Base-by-base conservation (phyloP, 2,329 filamentous ascomycete species). In the Seiridium cupressi region DNA sequence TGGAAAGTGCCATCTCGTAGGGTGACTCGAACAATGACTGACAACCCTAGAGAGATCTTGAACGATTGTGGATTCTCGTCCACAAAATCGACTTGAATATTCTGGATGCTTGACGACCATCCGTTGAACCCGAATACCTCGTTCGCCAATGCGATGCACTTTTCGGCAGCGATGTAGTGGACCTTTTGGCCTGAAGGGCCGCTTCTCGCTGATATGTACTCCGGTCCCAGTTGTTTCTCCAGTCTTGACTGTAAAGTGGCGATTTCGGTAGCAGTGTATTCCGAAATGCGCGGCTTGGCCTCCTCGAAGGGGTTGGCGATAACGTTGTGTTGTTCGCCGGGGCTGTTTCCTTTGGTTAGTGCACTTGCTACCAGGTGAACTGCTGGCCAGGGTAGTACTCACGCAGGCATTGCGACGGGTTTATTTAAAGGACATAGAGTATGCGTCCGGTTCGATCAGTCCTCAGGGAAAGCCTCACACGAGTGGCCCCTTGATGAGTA, bases 51-150 rank as follows among this genome's bases (percentile, higher is more conserved):
- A 64, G 85, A 93, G 67, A 97, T 88, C 72, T 89, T 94, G 62
- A 89, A 84, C 7, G 88, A 93, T 68, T 89, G 84, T 13, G 88
- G 84, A 68, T 89, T 88, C 76, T 97, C 93, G 70, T 98, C 94
- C 62, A 95, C 92, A 75, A 96, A 98, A 75, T 99, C 95, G 61
- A 98, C 91, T 72, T 96, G 90, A 44, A 97, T 90, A 71, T 96
- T 93, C 71, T 94, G 91, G 61, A 99, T 95, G n/a, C 90, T 90
- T 59, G 92, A 96, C 8, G 92, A 97, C 95, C 95, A 99, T 11
- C 71, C 71, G 44, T 73, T 72, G 64, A 73, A 73, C 9, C 71
- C 71, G 59, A 73, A 73, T 31, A 73, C 71, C 51, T 73, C 70
- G 55, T 73, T 73, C 2, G 70, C 71, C 34, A 68, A 88, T 60